Evolutionary conservation across 768 basidiomycete genomes (phyloP), one percentile per base, ranked within the genome.

Genomic region (Cystobasidium onofrii): DNA sequence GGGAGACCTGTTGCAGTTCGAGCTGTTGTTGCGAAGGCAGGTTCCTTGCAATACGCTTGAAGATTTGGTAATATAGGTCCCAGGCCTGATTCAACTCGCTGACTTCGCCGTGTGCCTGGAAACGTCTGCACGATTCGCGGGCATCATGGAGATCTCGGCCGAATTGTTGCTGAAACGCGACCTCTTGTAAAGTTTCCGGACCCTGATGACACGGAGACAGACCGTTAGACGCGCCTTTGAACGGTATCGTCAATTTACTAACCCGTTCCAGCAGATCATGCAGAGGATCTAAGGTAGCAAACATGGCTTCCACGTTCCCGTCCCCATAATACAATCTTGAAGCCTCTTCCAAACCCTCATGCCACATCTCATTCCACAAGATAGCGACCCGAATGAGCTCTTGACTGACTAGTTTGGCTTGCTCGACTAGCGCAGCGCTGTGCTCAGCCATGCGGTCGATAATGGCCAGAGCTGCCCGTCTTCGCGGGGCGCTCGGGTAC

Each of bases 51-150:
- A 99, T 88, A 80, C 91, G 92, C 82, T 91, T 91, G 85, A 98
- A 98, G 36, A 97, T 90, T 91, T 94, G 87, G 78, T 97, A 99
- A 81, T 99, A 99, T 31, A 97, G 93, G 78, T 98, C 96, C 96
- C 96, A 99, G 36, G 96, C 96, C 79, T 90, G 91, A 80, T 98
- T 96, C 60, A 99, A 83, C 79, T 97, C 92, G 63, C 87, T 87
- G 71, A 87, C 85, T 80, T 99, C 94, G 29, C 90, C 90, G 78
- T 90, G 90, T 25, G 86, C 85, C 50, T 89, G 88, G 83, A 89
- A 99, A 63, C 91, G 86, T 63, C 88, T 86, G 77, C 91, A 92
- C 39, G 92, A 91, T 78, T 94, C 92, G 50, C 92, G 87, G 15
- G 96, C 96, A 78, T 95, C 92, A 33, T 87, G 87, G 33, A 99